Conservation (phyloP, 2,329 filamentous ascomycete species). For the Pseudogymnoascus sp. region DNA sequence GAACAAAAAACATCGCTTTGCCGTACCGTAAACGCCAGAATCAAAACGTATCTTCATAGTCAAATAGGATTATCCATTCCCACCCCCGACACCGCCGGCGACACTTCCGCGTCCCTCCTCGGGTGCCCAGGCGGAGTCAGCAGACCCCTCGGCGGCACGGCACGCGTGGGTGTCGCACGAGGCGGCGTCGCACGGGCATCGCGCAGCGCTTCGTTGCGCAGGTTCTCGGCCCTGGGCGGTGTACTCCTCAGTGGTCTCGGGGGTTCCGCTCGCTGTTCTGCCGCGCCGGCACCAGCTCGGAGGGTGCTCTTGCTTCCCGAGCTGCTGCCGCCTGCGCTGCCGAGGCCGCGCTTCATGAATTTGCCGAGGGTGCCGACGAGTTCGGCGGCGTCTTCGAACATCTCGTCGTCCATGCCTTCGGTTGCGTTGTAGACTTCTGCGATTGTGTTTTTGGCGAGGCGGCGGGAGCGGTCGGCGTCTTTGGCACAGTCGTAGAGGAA, state of each 20-base stretch:
- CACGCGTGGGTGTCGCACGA: not conserved
- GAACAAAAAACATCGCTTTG: not conserved
- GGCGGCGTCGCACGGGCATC: not conserved
- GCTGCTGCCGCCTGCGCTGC: conserved; percentile 1
- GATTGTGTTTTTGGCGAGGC: conserved; percentile 74
- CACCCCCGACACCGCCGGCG: conserved; percentile 14
- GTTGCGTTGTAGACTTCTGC: conserved; percentile 84
- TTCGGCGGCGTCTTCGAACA: conserved; percentile 86
- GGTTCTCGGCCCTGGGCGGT: not conserved
- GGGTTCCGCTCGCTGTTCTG: not conserved
- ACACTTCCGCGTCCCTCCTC: not conserved
- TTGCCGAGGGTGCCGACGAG: conserved; percentile 78
- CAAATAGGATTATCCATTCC: conserved; percentile 27
- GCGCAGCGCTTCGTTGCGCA: not conserved
- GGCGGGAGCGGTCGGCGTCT: conserved; percentile 67
- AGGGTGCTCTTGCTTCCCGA: conserved; percentile 10
- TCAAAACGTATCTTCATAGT: conserved; percentile 9
- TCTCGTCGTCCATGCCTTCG: conserved; percentile 90
- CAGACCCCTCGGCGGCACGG: not conserved
- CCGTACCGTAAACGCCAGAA: not conserved
- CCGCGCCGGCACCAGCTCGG: not conserved
- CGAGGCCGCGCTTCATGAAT: conserved; percentile 70
- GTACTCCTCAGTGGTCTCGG: not conserved
- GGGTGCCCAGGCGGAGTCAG: not conserved
- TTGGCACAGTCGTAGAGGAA: conserved; percentile 92